Conservation (phyloP, 192 early-diverging fungal genomes). For the Coemansia aciculifera region DNA sequence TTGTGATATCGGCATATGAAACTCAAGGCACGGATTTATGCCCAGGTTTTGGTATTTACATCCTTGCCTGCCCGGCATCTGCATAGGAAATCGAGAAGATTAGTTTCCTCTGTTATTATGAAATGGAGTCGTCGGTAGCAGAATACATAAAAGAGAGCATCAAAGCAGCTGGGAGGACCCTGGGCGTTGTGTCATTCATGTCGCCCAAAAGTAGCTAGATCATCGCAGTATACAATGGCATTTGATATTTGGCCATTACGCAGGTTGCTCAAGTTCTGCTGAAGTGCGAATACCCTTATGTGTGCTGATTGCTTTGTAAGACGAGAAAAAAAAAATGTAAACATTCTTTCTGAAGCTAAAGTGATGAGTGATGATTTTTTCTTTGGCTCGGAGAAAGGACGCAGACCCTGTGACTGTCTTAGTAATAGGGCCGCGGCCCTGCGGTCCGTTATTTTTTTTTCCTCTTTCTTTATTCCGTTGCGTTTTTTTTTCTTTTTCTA, state of each 20-base stretch:
- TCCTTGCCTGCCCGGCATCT: too few species aligned
- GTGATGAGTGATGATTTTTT: too few species aligned
- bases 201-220: conserved; percentile 87
- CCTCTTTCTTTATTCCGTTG: neutral
- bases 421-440: neutral
- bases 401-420: neutral
- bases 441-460: neutral
- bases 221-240: conserved; percentile 81
- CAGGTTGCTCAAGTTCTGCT: too few species aligned
- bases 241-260: conserved; percentile 82
- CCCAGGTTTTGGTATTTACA: too few species aligned
- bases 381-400: too few species aligned
- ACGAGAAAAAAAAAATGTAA: neutral
- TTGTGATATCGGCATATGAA: too few species aligned
- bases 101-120: too few species aligned
- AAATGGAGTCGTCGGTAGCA: neutral
- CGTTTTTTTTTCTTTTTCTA: neutral
- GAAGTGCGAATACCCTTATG: too few species aligned
- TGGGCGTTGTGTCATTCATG: conserved; percentile 91
- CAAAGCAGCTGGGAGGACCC: conserved; percentile 36
- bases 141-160: conserved; percentile 32
- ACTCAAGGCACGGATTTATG: too few species aligned
- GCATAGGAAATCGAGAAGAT: too few species aligned
- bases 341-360: too few species aligned
- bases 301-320: too few species aligned